These are phyloP conservation scores for Kwoniella shivajii DNA, from an alignment of 1,284 basidiomycete genomes.

Conservation along the genomic window DNA sequence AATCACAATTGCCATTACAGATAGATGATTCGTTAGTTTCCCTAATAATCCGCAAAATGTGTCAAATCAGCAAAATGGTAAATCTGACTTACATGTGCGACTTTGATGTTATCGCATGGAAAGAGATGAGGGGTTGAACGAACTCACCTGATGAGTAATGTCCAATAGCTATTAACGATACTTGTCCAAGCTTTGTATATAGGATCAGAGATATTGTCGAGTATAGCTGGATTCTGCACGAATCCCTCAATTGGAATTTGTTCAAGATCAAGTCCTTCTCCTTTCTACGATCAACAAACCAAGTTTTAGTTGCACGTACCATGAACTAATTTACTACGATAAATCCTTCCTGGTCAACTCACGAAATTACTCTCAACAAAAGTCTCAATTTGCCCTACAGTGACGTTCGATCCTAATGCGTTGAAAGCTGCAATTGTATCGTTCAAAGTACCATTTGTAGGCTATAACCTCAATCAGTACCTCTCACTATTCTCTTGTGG, in stretches of 20 bases:
- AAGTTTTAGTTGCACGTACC: not conserved
- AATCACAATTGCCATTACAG: conserved; percentile 71
- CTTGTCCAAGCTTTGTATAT: conserved; percentile 72
- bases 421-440: conserved; percentile 71
- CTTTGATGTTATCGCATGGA: not conserved
- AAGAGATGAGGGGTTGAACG: not conserved
- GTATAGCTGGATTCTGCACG: conserved; percentile 64
- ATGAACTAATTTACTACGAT: not conserved
- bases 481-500: not conserved
- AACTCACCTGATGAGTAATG: conserved; percentile 65
- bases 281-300: conserved; percentile 51
- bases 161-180: conserved; percentile 81
- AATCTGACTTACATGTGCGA: not conserved
- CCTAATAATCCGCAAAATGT: conserved; percentile 17
- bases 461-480: conserved; percentile 54
- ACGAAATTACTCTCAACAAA: conserved; percentile 78
- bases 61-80: conserved; percentile 18
- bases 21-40: conserved; percentile 69
- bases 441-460: conserved; percentile 67
- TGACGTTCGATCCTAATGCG: conserved; percentile 62
- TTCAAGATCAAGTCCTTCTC: conserved; percentile 81
- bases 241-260: conserved; percentile 67
- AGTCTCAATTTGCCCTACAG: conserved; percentile 57
- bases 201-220: conserved; percentile 71
- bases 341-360: conserved; percentile 17